Conservation (phyloP, 305 asterid genomes). For the Fraxinus platypoda region DNA sequence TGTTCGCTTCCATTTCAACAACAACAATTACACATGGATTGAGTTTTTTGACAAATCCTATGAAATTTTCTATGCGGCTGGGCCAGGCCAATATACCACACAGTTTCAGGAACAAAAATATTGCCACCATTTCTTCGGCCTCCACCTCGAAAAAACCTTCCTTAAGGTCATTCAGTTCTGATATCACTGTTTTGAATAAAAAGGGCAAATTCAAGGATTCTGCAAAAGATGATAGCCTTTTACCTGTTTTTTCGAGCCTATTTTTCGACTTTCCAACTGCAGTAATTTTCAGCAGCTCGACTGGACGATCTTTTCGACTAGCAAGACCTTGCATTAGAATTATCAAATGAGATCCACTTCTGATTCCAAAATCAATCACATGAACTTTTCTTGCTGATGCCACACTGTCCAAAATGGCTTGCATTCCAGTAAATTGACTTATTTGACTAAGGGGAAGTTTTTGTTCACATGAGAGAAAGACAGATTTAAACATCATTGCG, state of each 20-base stretch:
- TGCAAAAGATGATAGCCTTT: conserved; percentile 23
- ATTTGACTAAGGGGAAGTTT: conserved; percentile 18
- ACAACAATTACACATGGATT: conserved; percentile 26
- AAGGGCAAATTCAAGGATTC: conserved; percentile 20
- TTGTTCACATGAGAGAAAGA: conserved; percentile 8
- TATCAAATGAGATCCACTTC: conserved; percentile 28
- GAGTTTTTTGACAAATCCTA: conserved; percentile 12
- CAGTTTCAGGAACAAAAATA: conserved; percentile 10
- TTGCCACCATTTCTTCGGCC: conserved; percentile 31
- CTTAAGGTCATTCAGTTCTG: conserved; percentile 22
- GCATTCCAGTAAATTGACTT: conserved; percentile 26
- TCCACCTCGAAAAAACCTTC: conserved; percentile 18
- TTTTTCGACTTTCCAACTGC: conserved; percentile 29
- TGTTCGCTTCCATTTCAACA: conserved; percentile 19
- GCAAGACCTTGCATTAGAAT: conserved; percentile 39
- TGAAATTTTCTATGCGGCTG: background rate
- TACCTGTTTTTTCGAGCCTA: conserved; percentile 25
- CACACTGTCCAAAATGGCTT: conserved; percentile 27
- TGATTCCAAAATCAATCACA: conserved; percentile 27
- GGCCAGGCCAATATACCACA: conserved; percentile 22
- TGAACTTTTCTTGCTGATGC: conserved; percentile 26
- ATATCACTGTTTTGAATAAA: conserved; percentile 24
- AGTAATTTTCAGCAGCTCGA: conserved; percentile 36
- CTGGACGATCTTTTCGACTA: conserved; percentile 2
- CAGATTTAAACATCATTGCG: conserved; percentile 4